Base-by-base conservation (phyloP, 2,329 filamentous ascomycete genomes). In the Berkeleyomyces basicola region DNA sequence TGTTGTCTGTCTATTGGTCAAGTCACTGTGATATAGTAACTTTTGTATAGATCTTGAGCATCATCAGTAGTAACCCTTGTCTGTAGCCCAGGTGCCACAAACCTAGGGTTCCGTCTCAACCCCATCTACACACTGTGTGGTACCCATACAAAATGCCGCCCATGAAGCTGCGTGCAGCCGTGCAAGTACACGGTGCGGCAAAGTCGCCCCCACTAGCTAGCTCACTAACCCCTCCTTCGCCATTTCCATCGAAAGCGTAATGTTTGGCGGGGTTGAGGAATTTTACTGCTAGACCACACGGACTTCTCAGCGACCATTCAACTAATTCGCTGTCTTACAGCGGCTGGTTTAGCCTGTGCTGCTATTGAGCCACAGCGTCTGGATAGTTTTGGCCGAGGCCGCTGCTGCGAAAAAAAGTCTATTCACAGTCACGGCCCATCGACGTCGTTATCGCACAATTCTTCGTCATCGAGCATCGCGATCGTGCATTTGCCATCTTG, bases 261-360 rank as follows among this genome's bases (percentile, higher is more conserved):
- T 43, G 44, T 60, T 60, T 60, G 42, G 58, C 58, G 58, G 58
- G 58, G 58, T 59, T 44, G 57, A 59, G 57, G 57, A 59, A 46
- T 59, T 59, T 59, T 59, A 59, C 42, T 31, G 23, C 10, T 23
- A 23, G 23, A 23, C 23, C 23, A 23, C 23, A 23, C 23, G 23
- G 23, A 23, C 23, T 23, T 23, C 23, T 23, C 23, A 23, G 23
- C 23, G 23, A 23, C 23, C 23, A 2, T 23, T 23, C 23, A 23
- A 23, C 23, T 23, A 23, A 23, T 2, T 23, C 23, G 23, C 23
- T 23, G 23, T 23, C 23, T 23, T 23, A 23, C 23, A 23, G 23
- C 23, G 37, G n/a, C 31, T 53, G 31, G 14, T 53, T 53, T 53
- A 23, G 10, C 49, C 14, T 6, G 10, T 11, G 33, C 51, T 37